Conservation (phyloP, 164 flowering plant genomes). For the Sedum album region DNA sequence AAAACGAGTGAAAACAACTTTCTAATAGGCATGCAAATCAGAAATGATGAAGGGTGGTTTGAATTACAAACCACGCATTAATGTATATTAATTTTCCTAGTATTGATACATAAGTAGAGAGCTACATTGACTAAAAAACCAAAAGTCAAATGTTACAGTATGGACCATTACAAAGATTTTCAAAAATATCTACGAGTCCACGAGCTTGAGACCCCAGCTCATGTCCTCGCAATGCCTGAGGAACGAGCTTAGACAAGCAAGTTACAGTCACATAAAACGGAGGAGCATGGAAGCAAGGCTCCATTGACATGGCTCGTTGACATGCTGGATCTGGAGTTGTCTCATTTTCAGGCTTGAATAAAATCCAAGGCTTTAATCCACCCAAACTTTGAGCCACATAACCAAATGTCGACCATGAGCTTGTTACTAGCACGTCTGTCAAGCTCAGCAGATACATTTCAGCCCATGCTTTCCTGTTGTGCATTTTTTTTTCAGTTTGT, state of each 20-base stretch:
- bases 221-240: conserved; percentile 86
- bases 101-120: not conserved
- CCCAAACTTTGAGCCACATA: conserved; percentile 90
- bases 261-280: conserved; percentile 87
- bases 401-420: conserved; percentile 86
- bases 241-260: conserved; percentile 55
- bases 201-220: conserved; percentile 82
- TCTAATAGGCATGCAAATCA: too few species aligned
- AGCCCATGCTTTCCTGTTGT: conserved; percentile 74
- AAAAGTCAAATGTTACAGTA: not conserved
- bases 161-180: not conserved
- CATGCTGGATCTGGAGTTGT: conserved; percentile 78
- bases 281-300: conserved; percentile 91
- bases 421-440: conserved; percentile 56
- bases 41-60: too few species aligned
- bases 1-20: too few species aligned
- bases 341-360: conserved; percentile 54
- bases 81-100: too few species aligned
- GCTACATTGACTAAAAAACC: not conserved
- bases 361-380: conserved; percentile 80
- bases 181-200: conserved; percentile 15
- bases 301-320: conserved; percentile 67
- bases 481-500: conserved; percentile 48
- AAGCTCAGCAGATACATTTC: conserved; percentile 81
- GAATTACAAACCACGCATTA: not conserved